These are phyloP conservation scores for Penicillium roqueforti DNA, from an alignment of 495 filamentous ascomycete genomes.

Conservation along the genomic window DNA sequence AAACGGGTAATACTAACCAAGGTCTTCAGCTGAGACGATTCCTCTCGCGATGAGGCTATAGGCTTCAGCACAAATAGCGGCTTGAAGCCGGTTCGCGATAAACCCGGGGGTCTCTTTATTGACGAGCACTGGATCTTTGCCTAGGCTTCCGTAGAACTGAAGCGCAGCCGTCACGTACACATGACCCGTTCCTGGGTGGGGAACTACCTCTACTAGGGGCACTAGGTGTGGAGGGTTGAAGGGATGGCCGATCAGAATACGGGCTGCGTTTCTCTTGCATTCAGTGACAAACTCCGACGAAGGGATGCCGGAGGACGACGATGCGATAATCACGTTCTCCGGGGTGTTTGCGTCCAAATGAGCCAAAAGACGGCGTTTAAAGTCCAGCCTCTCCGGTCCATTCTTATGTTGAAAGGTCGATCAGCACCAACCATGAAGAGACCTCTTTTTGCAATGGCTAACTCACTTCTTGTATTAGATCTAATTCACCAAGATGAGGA, in stretches of 20 bases:
- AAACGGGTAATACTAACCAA: slow-evolving; percentile 14
- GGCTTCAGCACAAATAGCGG: slow-evolving; percentile 30
- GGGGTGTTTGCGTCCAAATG: slow-evolving; percentile 19
- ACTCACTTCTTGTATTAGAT: slow-evolving; percentile 19
- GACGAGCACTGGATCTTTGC: slow-evolving; percentile 42
- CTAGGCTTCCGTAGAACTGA: slow-evolving; percentile 40
- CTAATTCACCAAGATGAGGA: slow-evolving; percentile 4
- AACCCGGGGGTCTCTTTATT: slow-evolving; percentile 45
- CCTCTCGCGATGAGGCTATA: slow-evolving; percentile 34
- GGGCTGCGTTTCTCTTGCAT: slow-evolving; percentile 23
- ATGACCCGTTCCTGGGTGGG: slow-evolving; percentile 19
- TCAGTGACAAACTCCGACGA: slow-evolving; percentile 20
- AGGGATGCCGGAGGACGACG: slow-evolving; percentile 24
- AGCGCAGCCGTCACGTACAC: slow-evolving; percentile 17
- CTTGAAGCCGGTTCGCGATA: slow-evolving; percentile 36
- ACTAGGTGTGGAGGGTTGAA: slow-evolving; percentile 58
- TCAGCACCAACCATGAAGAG: background rate
- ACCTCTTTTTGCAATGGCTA: background rate
- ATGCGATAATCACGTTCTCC: slow-evolving; percentile 14
- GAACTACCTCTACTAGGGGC: slow-evolving; percentile 52
- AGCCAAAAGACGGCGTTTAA: slow-evolving; percentile 21
- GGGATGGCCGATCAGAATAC: slow-evolving; percentile 51
- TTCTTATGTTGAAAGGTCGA: slow-evolving; percentile 3
- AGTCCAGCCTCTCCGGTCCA: slow-evolving; percentile 16
- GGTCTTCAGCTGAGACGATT: slow-evolving; percentile 30